These are phyloP conservation scores for Carpinus viminea DNA, from an alignment of 306 rosid genomes.

Conservation along the genomic window DNA sequence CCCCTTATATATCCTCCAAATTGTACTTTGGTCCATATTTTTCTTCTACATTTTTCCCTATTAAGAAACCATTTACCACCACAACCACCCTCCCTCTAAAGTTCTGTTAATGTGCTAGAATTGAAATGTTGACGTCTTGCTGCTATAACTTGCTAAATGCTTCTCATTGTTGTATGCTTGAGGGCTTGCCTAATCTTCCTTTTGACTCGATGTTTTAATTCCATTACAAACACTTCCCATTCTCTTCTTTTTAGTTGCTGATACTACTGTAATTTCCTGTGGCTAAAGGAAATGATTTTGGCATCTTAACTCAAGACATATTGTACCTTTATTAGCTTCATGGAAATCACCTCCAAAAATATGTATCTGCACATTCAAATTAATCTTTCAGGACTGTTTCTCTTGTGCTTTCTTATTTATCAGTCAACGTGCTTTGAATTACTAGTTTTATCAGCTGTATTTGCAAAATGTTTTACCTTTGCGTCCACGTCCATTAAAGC, in stretches of 20 bases:
- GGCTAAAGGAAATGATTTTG: neutral
- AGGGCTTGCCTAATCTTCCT: no score
- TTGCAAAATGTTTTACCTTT: neutral
- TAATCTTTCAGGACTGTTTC: neutral
- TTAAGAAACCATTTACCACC: neutral
- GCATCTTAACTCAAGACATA: neutral
- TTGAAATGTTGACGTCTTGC: no score
- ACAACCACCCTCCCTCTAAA: neutral
- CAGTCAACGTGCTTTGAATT: neutral
- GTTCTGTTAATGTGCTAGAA: no score
- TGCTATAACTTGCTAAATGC: no score
- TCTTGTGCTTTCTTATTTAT: neutral
- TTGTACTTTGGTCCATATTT: neutral
- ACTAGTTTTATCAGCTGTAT: neutral
- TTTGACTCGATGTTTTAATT: neutral
- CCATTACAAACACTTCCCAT: neutral
- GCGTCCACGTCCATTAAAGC: slow-evolving; percentile 2
- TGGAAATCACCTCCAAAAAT: neutral
- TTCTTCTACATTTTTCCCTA: neutral
- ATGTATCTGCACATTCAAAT: neutral
- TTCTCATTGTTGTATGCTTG: no score
- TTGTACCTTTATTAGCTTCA: neutral
- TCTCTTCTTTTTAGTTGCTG: neutral
- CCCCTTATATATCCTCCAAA: no score
- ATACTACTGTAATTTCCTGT: neutral